Evolutionary conservation across 306 rosid genomes (phyloP).

Genomic region (Lotus japonicus): DNA sequence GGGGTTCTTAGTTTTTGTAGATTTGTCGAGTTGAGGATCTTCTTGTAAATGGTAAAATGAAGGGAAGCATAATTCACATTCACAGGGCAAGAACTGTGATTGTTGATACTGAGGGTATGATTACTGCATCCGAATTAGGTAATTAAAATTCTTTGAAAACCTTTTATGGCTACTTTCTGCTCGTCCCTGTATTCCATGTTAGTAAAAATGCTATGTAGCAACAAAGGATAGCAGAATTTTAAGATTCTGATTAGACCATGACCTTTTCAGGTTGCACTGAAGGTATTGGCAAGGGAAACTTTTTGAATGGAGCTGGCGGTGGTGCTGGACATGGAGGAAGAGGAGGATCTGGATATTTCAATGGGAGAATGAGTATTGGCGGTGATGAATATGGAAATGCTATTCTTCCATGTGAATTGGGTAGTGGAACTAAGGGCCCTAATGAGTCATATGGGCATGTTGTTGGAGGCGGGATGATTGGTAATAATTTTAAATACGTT

Average conservation of each 20-base stretch:
- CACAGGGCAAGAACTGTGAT: conserved; percentile 96
- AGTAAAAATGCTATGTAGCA: conserved; percentile 1
- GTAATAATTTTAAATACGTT: conserved; percentile 37
- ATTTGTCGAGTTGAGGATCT: conserved; percentile 98
- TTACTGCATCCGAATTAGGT: conserved; percentile 85
- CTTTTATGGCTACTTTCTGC: conserved; percentile 8
- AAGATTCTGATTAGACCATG: conserved; percentile 29
- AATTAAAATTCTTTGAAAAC: conserved; percentile 13
- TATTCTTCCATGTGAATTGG: conserved; percentile 92
- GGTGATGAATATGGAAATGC: conserved; percentile 89
- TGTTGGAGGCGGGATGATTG: conserved; percentile 95
- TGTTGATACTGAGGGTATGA: conserved; percentile 56
- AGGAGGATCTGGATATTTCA: conserved; percentile 93
- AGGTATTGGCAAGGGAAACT: conserved; percentile 95
- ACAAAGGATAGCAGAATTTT: not conserved
- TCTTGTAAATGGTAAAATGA: conserved; percentile 75
- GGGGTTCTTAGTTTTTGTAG: conserved; percentile 40
- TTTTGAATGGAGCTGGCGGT: conserved; percentile 95
- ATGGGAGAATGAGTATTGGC: conserved; percentile 70
- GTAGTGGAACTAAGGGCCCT: conserved; percentile 93
- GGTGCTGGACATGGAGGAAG: conserved; percentile 99
- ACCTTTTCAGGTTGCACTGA: conserved; percentile 77
- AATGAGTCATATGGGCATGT: conserved; percentile 54
- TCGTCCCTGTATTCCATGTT: conserved; percentile 11
- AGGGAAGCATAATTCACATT: conserved; percentile 92